Base-by-base conservation (phyloP, 2,329 filamentous ascomycete genomes). In the Fusarium tupiense region DNA sequence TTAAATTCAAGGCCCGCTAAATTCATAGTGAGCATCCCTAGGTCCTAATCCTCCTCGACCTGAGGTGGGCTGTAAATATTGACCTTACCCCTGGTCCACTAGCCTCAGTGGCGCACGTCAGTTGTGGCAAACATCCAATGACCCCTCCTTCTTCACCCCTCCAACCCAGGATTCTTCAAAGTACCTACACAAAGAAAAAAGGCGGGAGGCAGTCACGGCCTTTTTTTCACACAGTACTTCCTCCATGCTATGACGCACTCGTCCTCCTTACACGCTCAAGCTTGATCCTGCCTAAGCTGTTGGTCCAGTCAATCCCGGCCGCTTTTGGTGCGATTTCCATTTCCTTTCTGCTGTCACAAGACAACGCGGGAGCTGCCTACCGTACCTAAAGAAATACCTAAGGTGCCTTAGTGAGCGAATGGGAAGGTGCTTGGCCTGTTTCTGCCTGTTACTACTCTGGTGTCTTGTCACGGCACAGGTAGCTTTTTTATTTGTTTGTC, bases 191-290 rank as follows among this genome's bases (percentile, higher is more conserved):
- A 76, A 54, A 73, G 49, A 61, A 73, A 72, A 70, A 72, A 73
- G 57, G 52, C n/a, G 46, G 37, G 37, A 65, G 68, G 61, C 67
- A 70, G 49, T 67, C 66, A 57, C 53, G 29, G 74, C 46, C 62
- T 75, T 65, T 62, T 38, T 43, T 47, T 46, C 41, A 50, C 46
- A 61, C 59, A 58, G 52, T 58, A 69, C 67, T 47, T 64, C 26
- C n/a, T 65, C 57, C 58, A 22, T 78, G 76, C 77, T 78, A 79
- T 79, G 77, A 79, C 77, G 77, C 77, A 79, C 66, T 44, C 70
- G 61, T 61, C 62, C 53, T 64, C 49, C 60, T 54, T 56, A 22
- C 54, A 72, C 59, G 41, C 33, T 67, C 58, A 67, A 64, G n/a
- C 53, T 69, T 62, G 61, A 65, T 58, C 61, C 65, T 60, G 26